Evolutionary conservation across 768 basidiomycete species (phyloP), one percentile per base, ranked within the genome.

Genomic region (Amyloporia xantha): DNA sequence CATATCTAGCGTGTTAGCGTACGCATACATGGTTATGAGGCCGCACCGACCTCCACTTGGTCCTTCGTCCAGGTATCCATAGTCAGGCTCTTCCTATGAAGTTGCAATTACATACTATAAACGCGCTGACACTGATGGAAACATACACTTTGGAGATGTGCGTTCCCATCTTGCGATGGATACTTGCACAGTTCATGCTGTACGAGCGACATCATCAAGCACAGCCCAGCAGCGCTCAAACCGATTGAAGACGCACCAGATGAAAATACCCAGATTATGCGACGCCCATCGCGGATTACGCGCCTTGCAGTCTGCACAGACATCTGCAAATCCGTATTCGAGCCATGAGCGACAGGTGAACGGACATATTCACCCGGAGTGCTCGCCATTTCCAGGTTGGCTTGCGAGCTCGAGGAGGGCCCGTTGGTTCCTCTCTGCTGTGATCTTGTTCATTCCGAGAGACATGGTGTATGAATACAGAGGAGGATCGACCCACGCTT

Each of bases 141-240:
- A 35, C 79, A 62, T 73, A 93, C 91, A 97, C 89, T 80, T 96
- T 93, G 0, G 87, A 81, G 55, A 92, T 74, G 64, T 97, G 94
- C 4, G 91, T 94, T 1, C 94, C 94, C 50, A 97, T 84, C 72
- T 94, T 95, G 46, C 94, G 78, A 70, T 97, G 94, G 44, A 95
- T 81, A 50, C 86, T 86, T 13, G 94, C 94, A 62, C 94, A 97
- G 56, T 78, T 79, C 37, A 91, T 74, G 59, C 92, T n/a, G n/a
- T 93, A 52, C 28, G 52, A 20, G 2, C 21, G 11, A 26, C 13
- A 28, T 19, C 48, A 21, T 42, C n/a, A n/a, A n/a, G n/a, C n/a
- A n/a, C 41, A 28, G n/a, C n/a, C n/a, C n/a, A n/a, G n/a, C n/a
- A n/a, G n/a, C n/a, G n/a, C n/a, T n/a, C n/a, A n/a, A n/a, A n/a